A percentile compares a stretch with the other conserved stretches of the same genome.
These are phyloP conservation scores for Yarrowia sp. DNA, from an alignment of 805 yeast species.

Conservation along the genomic window DNA sequence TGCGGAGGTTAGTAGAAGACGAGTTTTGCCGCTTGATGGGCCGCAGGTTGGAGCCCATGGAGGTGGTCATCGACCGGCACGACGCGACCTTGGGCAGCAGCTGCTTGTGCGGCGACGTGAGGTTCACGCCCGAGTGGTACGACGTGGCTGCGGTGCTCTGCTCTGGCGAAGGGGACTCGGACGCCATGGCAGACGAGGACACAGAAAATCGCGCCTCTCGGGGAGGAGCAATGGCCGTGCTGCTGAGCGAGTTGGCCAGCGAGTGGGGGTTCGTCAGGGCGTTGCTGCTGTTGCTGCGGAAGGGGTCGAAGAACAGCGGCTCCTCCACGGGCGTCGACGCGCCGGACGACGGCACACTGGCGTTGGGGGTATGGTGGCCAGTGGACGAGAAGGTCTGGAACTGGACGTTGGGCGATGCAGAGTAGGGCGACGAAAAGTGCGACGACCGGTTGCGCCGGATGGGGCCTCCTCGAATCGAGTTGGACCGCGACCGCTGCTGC, in stretches of 20 bases:
- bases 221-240: slow-evolving; percentile 25
- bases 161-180: slow-evolving; percentile 24
- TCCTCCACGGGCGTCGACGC: slow-evolving; percentile 25
- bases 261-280: slow-evolving; percentile 17
- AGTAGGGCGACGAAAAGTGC: slow-evolving; percentile 15
- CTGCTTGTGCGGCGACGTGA: slow-evolving; percentile 26
- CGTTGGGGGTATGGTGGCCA: slow-evolving; percentile 5
- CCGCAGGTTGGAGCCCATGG: slow-evolving; percentile 21
- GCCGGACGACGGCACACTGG: slow-evolving; percentile 20
- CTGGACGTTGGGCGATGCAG: slow-evolving; percentile 25
- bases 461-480: slow-evolving; percentile 26
- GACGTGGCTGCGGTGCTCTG: slow-evolving; percentile 25
- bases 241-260: slow-evolving; percentile 20
- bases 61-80: slow-evolving; percentile 13
- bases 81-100: slow-evolving; percentile 19
- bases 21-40: slow-evolving; percentile 27
- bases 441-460: slow-evolving; percentile 28
- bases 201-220: slow-evolving; percentile 23
- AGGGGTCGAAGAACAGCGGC: slow-evolving; percentile 26
- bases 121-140: slow-evolving; percentile 23
- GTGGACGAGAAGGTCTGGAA: slow-evolving; percentile 10
- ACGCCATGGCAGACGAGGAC: slow-evolving; percentile 5
- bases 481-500: neutral
- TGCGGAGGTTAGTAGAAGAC: slow-evolving; percentile 25
- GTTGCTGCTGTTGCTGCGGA: slow-evolving; percentile 16